Base-by-base conservation (phyloP, 805 yeast genomes). In the Yamadazyma akitaensis region DNA sequence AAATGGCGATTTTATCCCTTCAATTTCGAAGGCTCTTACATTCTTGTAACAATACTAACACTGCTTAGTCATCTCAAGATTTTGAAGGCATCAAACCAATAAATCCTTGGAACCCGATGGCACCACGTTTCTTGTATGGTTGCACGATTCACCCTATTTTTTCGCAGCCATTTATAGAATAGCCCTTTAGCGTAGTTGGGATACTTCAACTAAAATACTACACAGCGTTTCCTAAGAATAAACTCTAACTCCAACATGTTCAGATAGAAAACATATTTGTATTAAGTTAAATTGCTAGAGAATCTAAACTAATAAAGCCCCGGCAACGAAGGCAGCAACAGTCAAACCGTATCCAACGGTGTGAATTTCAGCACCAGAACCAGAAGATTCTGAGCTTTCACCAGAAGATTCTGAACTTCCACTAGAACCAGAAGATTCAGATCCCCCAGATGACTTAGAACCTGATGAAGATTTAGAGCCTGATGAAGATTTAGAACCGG, bases 271-370 rank as follows among this genome's bases (percentile, higher is more conserved):
- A 38, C 41, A 38, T 7, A 30, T 21, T 38, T 38, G 14, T 38
- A 38, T 38, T 38, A n/a, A 16, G 41, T 26, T 14, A 28, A 21
- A 19, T 38, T 25, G 35, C 26, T 32, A 21, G 24, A 16, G 14
- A 17, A 31, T 38, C 35, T 51, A 52, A 40, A 50, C 43, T 41
- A 52, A 52, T 43, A 52, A 43, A 40, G 51, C 37, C 39, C 56
- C 56, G 26, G 55, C 55, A 40, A 49, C 47, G 2, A 52, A 10
- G 39, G 53, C 53, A 33, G 39, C 53, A 14, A 46, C 35, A 14
- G 48, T 31, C 35, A 47, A 44, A 12, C 51, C 53, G 26, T 42
- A 37, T 44, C 53, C 53, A 30, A 40, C 53, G 26, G 37, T 9
- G 26, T 26, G 19, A 37, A 32, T 40, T 28, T 34, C 44, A 37